Percentiles rank a stretch among this genome's conserved stretches.
Conservation (phyloP, 345 rosid genomes). For the Salix koriyanagi region DNA sequence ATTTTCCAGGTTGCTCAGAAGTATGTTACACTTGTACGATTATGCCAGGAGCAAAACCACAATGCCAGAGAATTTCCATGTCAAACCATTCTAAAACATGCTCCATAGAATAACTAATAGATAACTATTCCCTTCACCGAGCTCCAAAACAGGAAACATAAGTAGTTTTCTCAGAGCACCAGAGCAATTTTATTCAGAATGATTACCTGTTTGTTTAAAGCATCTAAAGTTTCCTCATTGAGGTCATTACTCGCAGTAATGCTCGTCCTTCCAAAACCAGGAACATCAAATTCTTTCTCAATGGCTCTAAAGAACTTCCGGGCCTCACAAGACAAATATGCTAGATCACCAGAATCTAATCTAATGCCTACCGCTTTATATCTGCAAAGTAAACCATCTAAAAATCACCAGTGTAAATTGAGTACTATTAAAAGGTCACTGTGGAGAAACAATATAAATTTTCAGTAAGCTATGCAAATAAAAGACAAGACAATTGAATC, state of each 20-base stretch:
- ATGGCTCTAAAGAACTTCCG: slow-evolving; percentile 61
- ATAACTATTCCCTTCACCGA: background rate
- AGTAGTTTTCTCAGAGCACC: background rate
- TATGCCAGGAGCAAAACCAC: background rate
- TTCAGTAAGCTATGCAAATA: background rate
- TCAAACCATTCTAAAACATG: background rate
- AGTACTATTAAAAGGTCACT: background rate
- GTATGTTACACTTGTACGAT: background rate
- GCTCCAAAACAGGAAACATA: background rate
- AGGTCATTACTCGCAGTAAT: slow-evolving; percentile 95
- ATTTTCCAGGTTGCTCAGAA: background rate
- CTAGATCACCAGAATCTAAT: slow-evolving; percentile 93
- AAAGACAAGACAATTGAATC: slow-evolving; percentile 2
- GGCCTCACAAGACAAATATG: slow-evolving; percentile 73
- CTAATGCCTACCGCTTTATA: slow-evolving; percentile 88
- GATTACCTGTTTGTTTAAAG: slow-evolving; percentile 84
- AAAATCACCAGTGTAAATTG: slow-evolving; percentile 15
- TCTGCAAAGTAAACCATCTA: slow-evolving; percentile 37
- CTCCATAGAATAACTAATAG: background rate
- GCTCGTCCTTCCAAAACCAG: slow-evolving; percentile 63
- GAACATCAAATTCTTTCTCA: slow-evolving; percentile 66
- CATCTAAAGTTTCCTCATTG: slow-evolving; percentile 94
- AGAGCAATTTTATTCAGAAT: background rate
- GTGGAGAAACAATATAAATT: background rate
- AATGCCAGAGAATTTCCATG: background rate